Base-by-base conservation (phyloP, 495 filamentous ascomycete genomes). In the Aspergillus mulundensis region DNA sequence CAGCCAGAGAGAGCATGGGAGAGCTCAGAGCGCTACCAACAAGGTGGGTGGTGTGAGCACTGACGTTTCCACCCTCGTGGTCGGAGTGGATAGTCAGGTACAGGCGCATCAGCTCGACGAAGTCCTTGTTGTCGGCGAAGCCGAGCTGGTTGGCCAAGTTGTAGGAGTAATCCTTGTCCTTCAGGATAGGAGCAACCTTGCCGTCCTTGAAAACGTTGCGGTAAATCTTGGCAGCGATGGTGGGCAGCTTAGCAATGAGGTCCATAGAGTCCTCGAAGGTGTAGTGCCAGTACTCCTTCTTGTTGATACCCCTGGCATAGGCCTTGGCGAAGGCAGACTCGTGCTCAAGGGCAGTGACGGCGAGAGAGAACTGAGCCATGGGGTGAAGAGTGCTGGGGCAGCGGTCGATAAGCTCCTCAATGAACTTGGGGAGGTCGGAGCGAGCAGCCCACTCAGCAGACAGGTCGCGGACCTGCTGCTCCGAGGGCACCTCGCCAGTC, bases 221-320 rank as follows among this genome's bases (percentile, higher is more conserved):
- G 86, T 98, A 98, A 82, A 98, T 97, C 79, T 89, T 88, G 53
- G 95, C 80, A 54, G 94, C 95, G 66, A 98, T 97, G 70, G 90
- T 96, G 65, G 94, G 94, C 61, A 98, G 89, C 86, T 97, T 98
- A 73, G 94, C 95, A 74, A 98, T 97, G 70, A 97, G 81, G 79
- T 98, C 92, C 94, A 98, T 97, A 54, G 92, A 95, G 79, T 98
- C 94, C 84, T 98, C 94, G 68, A 95, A 98, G 63, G 94, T 96
- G 82, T 97, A 90, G 76, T 84, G 84, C 94, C 94, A 98, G 88
- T 98, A 98, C 61, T 97, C 90, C 74, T 88, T 88, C 87, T 98
- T 98, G 83, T 90, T 92, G 68, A 98, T 87, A 70, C 94, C 94
- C 83, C 94, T 96, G 64, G 91, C 93, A 66, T 98, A 98, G 65